These are phyloP conservation scores for Saitozyma podzolica DNA, from an alignment of 768 basidiomycete genomes.

Conservation along the genomic window DNA sequence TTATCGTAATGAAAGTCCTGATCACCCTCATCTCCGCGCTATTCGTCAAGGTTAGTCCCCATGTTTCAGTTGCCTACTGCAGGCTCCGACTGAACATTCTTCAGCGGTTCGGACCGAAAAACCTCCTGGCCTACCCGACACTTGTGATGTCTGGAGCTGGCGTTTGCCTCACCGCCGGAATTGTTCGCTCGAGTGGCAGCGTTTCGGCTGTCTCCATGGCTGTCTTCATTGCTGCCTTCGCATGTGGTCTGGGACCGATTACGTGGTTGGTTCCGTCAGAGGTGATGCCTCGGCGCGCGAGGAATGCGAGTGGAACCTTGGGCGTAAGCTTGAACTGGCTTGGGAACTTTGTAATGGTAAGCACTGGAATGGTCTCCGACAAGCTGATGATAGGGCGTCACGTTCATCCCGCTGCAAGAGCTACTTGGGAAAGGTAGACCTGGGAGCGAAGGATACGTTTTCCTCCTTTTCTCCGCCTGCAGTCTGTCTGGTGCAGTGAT, in stretches of 20 bases:
- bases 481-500: neutral
- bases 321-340: conserved; percentile 65
- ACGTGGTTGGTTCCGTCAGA: conserved; percentile 89
- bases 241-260: conserved; percentile 80
- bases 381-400: conserved; percentile 19
- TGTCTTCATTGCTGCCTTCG: conserved; percentile 80
- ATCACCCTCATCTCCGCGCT: conserved; percentile 73
- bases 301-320: conserved; percentile 69
- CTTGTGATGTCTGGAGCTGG: conserved; percentile 64
- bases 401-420: conserved; percentile 25
- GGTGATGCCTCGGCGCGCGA: conserved; percentile 63
- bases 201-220: conserved; percentile 68
- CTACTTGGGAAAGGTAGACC: conserved; percentile 10
- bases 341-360: conserved; percentile 27
- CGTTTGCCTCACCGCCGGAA: conserved; percentile 67
- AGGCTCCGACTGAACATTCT: neutral
- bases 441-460: conserved; percentile 22
- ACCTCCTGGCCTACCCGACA: conserved; percentile 56
- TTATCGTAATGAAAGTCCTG: conserved; percentile 69
- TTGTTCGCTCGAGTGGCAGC: conserved; percentile 56
- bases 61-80: neutral
- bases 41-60: conserved; percentile 67
- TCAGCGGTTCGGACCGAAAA: conserved; percentile 62
- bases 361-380: neutral
- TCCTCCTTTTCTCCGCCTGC: conserved; percentile 19